Conservation (phyloP, 1,284 basidiomycete species). For the Anthracocystis setariae region DNA sequence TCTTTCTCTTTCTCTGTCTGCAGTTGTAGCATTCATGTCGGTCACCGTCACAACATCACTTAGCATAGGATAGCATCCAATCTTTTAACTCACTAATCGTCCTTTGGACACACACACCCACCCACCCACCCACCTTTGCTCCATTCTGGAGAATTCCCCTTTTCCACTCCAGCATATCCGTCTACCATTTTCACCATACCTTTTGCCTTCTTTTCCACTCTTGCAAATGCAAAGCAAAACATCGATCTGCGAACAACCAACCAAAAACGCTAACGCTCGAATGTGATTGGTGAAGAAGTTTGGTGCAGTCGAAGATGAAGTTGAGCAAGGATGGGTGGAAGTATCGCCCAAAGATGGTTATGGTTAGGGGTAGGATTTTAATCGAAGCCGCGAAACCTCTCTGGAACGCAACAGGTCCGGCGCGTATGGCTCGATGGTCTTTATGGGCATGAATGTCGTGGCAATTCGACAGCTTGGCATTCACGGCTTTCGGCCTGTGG, state of each 20-base stretch:
- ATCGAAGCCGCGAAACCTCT: too few species aligned
- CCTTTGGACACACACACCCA: background rate
- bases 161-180: conserved; percentile 11
- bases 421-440: too few species aligned
- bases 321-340: too few species aligned
- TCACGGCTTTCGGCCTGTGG: too few species aligned
- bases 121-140: too few species aligned
- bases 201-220: conserved; percentile 4
- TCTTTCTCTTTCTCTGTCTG: conserved; percentile 15
- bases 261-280: background rate
- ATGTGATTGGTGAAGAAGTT: background rate
- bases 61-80: conserved; percentile 20
- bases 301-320: too few species aligned
- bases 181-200: conserved; percentile 16
- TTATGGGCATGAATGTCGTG: too few species aligned
- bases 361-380: too few species aligned
- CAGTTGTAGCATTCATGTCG: conserved; percentile 26
- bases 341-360: too few species aligned
- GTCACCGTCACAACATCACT: conserved; percentile 25
- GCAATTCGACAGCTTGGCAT: too few species aligned
- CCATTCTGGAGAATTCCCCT: background rate
- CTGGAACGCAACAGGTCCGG: too few species aligned
- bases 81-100: background rate
- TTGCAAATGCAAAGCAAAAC: conserved; percentile 46
- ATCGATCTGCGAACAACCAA: conserved; percentile 36